Conservation (phyloP, 495 filamentous ascomycete species). For the Margaritispora aquatica region DNA sequence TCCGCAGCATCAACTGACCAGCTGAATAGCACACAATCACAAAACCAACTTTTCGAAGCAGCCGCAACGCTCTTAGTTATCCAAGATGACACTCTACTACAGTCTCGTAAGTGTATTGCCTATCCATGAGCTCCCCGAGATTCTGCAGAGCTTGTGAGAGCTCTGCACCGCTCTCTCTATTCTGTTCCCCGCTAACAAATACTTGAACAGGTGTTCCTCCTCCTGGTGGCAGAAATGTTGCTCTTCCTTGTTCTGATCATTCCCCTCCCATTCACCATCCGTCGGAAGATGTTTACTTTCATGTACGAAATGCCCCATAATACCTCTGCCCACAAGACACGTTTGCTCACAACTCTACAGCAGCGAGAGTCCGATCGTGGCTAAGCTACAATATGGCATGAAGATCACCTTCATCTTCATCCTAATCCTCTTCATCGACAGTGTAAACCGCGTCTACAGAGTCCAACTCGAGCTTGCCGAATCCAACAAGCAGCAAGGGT, state of each 20-base stretch:
- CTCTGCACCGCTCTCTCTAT: background rate
- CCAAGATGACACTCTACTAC: slow-evolving; percentile 98
- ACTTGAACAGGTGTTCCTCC: slow-evolving; percentile 76
- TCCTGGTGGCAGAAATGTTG: slow-evolving; percentile 88
- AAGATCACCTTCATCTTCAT: slow-evolving; percentile 99
- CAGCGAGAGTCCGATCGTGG: slow-evolving; percentile 68
- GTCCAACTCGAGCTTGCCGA: slow-evolving; percentile 82
- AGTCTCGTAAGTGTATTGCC: slow-evolving; percentile 67
- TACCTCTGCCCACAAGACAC: background rate
- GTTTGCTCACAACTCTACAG: slow-evolving; percentile 30
- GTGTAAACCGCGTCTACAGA: slow-evolving; percentile 96
- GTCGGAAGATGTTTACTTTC: slow-evolving; percentile 86
- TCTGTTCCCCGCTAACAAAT: background rate
- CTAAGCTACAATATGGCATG: slow-evolving; percentile 44
- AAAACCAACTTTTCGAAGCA: background rate
- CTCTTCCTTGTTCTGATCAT: slow-evolving; percentile 90
- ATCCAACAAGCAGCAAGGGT: slow-evolving; percentile 43
- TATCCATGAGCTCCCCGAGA: background rate
- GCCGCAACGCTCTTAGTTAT: slow-evolving; percentile 4
- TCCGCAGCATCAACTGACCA: slow-evolving; percentile 2
- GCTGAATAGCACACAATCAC: slow-evolving; percentile 16
- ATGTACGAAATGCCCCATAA: slow-evolving; percentile 13
- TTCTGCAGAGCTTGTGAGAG: background rate
- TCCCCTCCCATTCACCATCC: slow-evolving; percentile 80
- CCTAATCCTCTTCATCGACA: slow-evolving; percentile 94